Evolutionary conservation across 2,329 filamentous ascomycete species (phyloP), one percentile per base, ranked within the genome.

Genomic region (Ramichloridium luteum): DNA sequence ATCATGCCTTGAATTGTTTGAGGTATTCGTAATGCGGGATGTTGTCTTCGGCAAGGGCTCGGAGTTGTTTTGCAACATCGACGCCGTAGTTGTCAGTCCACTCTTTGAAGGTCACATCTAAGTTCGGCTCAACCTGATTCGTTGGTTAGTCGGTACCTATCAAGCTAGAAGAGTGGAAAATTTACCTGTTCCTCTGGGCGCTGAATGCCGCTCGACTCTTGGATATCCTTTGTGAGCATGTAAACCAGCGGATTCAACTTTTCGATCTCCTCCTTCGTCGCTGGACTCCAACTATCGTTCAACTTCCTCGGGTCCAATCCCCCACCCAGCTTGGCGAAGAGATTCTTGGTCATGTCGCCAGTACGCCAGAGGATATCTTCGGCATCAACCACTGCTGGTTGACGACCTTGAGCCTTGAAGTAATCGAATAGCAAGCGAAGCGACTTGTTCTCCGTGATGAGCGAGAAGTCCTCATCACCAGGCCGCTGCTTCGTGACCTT

Each of bases 321-420:
- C 15, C 25, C n/a, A n/a, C 33, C 23, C 8, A 28, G 1, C 4
- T n/a, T n/a, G n/a, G n/a, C n/a, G n/a, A n/a, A n/a, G n/a, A n/a
- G n/a, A n/a, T 20, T 27, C 3, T 12, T 31, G 4, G 25, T 11
- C 4, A 35, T n/a, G 16, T 31, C 23, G 9, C 15, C 16, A 6
- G 25, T 31, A 10, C 16, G 11, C 33, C 28, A 35, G 3, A 31
- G 10, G n/a, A 31, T 17, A 31, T 35, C 33, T 5, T 35, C 33
- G 8, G 22, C 33, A 13, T 35, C 28, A 5, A 31, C 11, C 6
- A 31, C 23, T 6, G 25, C 13, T 14, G 33, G 33, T 4, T 16
- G 6, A n/a, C 25, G 22, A 6, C 14, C 17, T 3, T 23, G 14
- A 4, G 16, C 8, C 16, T 17, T 26, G 16, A 31, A 35, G 23